Evolutionary conservation across 345 rosid genomes (phyloP).

Genomic region (Clarkia xantiana): DNA sequence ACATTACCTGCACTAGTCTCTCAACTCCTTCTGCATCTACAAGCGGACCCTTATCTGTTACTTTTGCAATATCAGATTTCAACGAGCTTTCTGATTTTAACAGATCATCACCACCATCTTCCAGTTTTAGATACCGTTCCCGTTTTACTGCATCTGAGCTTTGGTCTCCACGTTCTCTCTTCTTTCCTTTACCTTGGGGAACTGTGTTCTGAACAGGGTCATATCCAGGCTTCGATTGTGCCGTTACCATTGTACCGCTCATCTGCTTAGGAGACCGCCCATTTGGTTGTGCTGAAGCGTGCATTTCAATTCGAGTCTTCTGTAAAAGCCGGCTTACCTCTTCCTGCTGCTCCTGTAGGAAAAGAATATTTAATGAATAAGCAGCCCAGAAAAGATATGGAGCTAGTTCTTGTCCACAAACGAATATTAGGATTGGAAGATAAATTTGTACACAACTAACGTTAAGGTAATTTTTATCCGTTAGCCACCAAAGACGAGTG

Average conservation of each 20-base stretch:
- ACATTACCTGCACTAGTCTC: slow-evolving; percentile 66
- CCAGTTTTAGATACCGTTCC: slow-evolving; percentile 41
- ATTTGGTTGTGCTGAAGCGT: slow-evolving; percentile 55
- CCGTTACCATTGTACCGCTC: slow-evolving; percentile 2
- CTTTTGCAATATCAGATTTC: slow-evolving; percentile 52
- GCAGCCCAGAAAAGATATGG: not conserved
- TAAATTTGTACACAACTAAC: slow-evolving; percentile 27
- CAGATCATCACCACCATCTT: slow-evolving; percentile 44
- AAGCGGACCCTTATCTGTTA: slow-evolving; percentile 68
- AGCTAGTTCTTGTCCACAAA: too few relatives aligned
- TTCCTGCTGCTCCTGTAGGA: slow-evolving; percentile 4
- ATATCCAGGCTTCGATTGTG: slow-evolving; percentile 49
- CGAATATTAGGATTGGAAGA: too few relatives aligned
- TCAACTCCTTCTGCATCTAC: slow-evolving; percentile 72
- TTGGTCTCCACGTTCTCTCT: slow-evolving; percentile 78
- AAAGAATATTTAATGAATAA: not conserved
- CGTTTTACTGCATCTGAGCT: slow-evolving; percentile 54
- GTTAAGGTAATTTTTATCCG: slow-evolving; percentile 72
- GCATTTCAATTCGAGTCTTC: slow-evolving; percentile 61
- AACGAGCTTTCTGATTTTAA: slow-evolving; percentile 36
- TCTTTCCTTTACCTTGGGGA: slow-evolving; percentile 75
- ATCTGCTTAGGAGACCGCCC: slow-evolving; percentile 66
- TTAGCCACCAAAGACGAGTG: slow-evolving; percentile 80
- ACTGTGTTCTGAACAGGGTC: slow-evolving; percentile 45
- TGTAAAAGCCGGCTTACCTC: slow-evolving; percentile 60